Evolutionary conservation across 2,329 filamentous ascomycete genomes (phyloP).

Genomic region (Tolypocladium capitatum): DNA sequence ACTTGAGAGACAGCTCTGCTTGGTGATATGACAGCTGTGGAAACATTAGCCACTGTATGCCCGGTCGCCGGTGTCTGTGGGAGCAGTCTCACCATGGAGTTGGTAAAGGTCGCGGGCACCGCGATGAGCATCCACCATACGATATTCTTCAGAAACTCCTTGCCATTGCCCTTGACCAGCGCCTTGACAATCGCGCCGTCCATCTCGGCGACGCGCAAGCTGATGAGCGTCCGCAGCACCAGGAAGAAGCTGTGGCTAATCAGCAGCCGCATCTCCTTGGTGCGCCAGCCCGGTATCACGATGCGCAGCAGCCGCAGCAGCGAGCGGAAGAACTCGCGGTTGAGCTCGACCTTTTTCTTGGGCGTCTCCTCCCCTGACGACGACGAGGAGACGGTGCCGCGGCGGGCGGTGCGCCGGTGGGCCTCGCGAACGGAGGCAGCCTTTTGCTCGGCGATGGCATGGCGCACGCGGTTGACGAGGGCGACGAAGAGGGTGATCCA

Average conservation of each 20-base stretch:
- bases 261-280: constrained; percentile 74
- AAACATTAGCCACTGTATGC: background rate
- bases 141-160: constrained; percentile 75
- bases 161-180: constrained; percentile 79
- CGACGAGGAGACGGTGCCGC: constrained; percentile 33
- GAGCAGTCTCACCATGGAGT: constrained; percentile 67
- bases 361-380: constrained; percentile 20
- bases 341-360: constrained; percentile 78
- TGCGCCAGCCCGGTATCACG: constrained; percentile 80
- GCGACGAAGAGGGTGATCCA: constrained; percentile 73
- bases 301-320: constrained; percentile 69
- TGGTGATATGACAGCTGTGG: constrained; percentile 84
- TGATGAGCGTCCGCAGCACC: constrained; percentile 80
- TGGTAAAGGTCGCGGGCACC: constrained; percentile 91
- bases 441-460: constrained; percentile 88
- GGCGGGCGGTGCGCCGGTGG: constrained; percentile 33
- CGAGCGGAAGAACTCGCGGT: constrained; percentile 67
- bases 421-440: constrained; percentile 60
- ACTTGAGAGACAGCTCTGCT: constrained; percentile 83
- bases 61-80: background rate
- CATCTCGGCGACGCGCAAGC: constrained; percentile 89
- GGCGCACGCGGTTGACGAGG: constrained; percentile 74
- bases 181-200: constrained; percentile 89
- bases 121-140: constrained; percentile 99
- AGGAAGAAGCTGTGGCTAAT: constrained; percentile 89